phyloP scores from a whole-genome alignment of 306 rosid species.

The Trifolium fragiferum region DNA sequence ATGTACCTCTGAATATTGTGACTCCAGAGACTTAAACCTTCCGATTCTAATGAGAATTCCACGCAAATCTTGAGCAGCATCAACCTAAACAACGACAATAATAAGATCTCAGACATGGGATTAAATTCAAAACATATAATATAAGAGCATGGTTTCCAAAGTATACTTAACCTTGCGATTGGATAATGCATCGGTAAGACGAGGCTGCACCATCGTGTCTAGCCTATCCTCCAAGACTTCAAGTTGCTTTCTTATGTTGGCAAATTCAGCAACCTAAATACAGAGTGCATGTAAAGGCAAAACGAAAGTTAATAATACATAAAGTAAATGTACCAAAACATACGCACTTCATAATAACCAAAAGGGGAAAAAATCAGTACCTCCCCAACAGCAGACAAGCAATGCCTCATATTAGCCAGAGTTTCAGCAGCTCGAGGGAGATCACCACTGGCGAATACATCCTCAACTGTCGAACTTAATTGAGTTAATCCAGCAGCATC shows the following conservation, averaged over 20 bases:
- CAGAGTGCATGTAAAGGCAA: background rate
- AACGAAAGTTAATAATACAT: conserved; percentile 1
- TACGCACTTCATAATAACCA: conserved; percentile 12
- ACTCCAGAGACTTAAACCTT: conserved; percentile 94
- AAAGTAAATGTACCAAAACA: conserved; percentile 16
- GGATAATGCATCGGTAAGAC: conserved; percentile 86
- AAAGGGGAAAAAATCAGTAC: conserved; percentile 44
- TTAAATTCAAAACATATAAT: conserved; percentile 3
- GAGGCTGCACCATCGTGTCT: conserved; percentile 96
- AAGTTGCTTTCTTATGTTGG: conserved; percentile 94
- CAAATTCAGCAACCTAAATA: conserved; percentile 96
- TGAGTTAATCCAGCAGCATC: conserved; percentile 99
- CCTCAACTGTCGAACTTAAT: conserved; percentile 94
- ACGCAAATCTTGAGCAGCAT: conserved; percentile 86
- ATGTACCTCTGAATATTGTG: conserved; percentile 89
- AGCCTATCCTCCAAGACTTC: conserved; percentile 98
- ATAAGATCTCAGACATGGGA: conserved; percentile 35
- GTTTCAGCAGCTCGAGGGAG: conserved; percentile 97
- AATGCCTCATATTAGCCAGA: conserved; percentile 96
- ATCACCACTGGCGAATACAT: conserved; percentile 97
- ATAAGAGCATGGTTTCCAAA: conserved; percentile 3
- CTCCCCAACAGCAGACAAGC: conserved; percentile 99
- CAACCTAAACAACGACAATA: conserved; percentile 60
- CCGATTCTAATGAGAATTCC: conserved; percentile 95
- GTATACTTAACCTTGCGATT: conserved; percentile 71